These are phyloP conservation scores for Chlorella sp. DNA, from an alignment of 139 green algal species.

Conservation along the genomic window DNA sequence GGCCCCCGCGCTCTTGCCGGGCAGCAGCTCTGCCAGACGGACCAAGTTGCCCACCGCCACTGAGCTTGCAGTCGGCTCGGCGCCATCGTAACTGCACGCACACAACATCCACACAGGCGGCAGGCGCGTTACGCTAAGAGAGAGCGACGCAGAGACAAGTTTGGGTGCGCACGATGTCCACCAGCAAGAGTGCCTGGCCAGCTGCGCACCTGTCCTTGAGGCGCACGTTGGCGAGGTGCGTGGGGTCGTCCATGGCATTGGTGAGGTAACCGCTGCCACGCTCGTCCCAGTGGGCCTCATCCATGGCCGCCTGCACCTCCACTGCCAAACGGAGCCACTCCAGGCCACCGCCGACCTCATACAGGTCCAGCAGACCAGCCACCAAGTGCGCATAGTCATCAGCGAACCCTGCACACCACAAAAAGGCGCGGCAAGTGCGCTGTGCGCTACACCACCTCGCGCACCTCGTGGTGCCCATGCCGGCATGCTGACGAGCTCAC, in stretches of 20 bases:
- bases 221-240: conserved; percentile 37
- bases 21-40: conserved; percentile 46
- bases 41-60: conserved; percentile 67
- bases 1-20: no score
- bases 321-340: conserved; percentile 73
- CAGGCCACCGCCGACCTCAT: conserved; percentile 52
- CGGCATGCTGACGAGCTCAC: no score
- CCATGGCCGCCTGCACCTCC: conserved; percentile 65
- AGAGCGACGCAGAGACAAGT: no score
- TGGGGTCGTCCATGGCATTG: conserved; percentile 44
- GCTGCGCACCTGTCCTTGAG: conserved; percentile 30
- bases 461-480: no score
- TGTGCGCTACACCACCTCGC: no score
- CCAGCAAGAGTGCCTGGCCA: not conserved
- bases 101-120: not conserved
- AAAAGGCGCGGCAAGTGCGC: no score
- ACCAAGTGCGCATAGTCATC: conserved; percentile 47
- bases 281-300: conserved; percentile 79
- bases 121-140: no score
- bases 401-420: conserved; percentile 29
- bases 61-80: conserved; percentile 73
- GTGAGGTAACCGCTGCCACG: conserved; percentile 63
- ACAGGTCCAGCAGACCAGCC: conserved; percentile 75
- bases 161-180: no score
- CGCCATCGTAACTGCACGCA: conserved; percentile 64